A percentile compares a stretch with the other conserved stretches of the same genome.
phyloP scores from a whole-genome alignment of 2,329 filamentous ascomycete genomes.

The Trichoderma arundinaceum region DNA sequence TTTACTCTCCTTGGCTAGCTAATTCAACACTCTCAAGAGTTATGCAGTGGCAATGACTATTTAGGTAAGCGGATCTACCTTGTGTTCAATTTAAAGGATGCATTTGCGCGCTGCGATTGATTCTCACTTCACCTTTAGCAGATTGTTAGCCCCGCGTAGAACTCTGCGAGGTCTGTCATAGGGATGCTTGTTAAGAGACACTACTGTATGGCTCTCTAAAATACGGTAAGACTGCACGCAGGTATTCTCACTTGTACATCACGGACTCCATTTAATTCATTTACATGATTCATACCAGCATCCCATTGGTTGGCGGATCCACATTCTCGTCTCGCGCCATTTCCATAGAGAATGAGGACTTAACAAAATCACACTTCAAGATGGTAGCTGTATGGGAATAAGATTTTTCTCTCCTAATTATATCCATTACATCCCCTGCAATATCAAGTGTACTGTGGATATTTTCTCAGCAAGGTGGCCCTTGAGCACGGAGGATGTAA shows the following conservation, averaged over 20 bases:
- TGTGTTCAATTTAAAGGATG: no score
- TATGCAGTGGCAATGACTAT: no score
- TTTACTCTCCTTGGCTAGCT: no score
- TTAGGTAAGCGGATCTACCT: no score
- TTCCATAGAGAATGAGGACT: conserved; percentile 26
- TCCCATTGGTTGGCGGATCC: conserved; percentile 10
- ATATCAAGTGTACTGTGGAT: background rate
- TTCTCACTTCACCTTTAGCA: background rate
- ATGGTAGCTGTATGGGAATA: background rate
- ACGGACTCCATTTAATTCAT: background rate
- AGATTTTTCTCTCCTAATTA: background rate
- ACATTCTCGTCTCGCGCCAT: conserved; percentile 24
- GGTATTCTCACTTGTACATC: background rate
- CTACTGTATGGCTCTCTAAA: background rate
- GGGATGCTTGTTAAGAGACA: background rate
- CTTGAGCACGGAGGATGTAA: background rate
- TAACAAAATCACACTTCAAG: background rate
- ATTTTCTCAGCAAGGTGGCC: background rate
- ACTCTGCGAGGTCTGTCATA: background rate
- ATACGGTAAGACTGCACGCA: background rate
- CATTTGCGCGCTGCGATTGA: background rate
- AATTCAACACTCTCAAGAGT: no score
- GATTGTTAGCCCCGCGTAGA: background rate
- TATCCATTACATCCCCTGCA: background rate
- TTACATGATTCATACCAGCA: background rate